Evolutionary conservation across 352 stramenopile species (phyloP).

Genomic region (Pythium volutum): DNA sequence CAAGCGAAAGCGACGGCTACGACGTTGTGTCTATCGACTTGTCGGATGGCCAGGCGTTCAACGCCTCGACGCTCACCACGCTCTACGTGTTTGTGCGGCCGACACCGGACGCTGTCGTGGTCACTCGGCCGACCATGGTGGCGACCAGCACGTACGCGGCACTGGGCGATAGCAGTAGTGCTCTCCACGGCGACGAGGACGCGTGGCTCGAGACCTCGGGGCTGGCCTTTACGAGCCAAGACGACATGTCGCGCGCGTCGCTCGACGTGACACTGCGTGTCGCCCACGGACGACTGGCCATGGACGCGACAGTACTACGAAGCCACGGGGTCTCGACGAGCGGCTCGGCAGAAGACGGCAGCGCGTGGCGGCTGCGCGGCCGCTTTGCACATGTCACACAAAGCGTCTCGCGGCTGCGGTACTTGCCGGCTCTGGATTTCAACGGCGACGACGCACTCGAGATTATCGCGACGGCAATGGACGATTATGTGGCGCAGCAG

Average conservation of each 20-base stretch:
- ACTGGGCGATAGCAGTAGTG: slow-evolving; percentile 12
- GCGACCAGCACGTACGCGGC: slow-evolving; percentile 29
- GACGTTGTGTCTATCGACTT: slow-evolving; percentile 44
- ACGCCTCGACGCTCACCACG: slow-evolving; percentile 4
- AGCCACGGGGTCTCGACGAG: slow-evolving; percentile 2
- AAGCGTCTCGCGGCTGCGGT: slow-evolving; percentile 34
- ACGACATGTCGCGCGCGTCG: slow-evolving; percentile 36
- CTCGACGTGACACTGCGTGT: slow-evolving; percentile 33
- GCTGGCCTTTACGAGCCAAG: slow-evolving; percentile 42
- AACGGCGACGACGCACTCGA: slow-evolving; percentile 42
- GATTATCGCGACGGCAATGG: slow-evolving; percentile 37
- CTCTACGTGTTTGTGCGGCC: slow-evolving; percentile 24
- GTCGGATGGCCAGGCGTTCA: slow-evolving; percentile 27
- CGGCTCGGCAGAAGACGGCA: slow-evolving; percentile 9
- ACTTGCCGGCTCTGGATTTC: slow-evolving; percentile 39
- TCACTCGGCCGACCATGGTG: slow-evolving; percentile 12
- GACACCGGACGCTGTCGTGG: slow-evolving; percentile 21
- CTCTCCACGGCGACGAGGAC: slow-evolving; percentile 51
- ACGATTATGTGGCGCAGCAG: slow-evolving; percentile 45
- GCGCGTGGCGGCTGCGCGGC: slow-evolving; percentile 12
- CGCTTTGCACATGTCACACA: slow-evolving; percentile 35
- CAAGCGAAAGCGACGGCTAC: slow-evolving; percentile 33
- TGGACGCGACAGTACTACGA: slow-evolving; percentile 1
- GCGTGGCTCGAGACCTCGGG: slow-evolving; percentile 26
- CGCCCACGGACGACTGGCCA: slow-evolving; percentile 22